Conservation (phyloP, 805 yeast genomes). For the Suhomyces kilbournensis region DNA sequence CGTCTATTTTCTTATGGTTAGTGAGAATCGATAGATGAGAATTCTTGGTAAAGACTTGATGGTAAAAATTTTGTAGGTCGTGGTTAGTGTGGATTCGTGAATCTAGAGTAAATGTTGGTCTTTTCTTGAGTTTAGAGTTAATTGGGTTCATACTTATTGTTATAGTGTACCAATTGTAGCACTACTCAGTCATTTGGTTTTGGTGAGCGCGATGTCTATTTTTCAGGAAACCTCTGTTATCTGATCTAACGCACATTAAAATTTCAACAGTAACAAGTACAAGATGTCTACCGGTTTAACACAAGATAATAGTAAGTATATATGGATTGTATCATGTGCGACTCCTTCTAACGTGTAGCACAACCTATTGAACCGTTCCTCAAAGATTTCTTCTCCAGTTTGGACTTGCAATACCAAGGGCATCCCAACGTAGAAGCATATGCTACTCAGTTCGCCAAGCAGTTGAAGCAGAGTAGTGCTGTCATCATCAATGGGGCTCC, state of each 20-base stretch:
- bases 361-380: conserved; percentile 40
- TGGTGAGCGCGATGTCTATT: too few relatives aligned
- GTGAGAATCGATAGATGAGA: too few relatives aligned
- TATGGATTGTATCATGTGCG: not conserved
- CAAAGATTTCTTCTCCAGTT: conserved; percentile 30
- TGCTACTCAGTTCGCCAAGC: conserved; percentile 48
- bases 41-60: too few relatives aligned
- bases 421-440: conserved; percentile 36
- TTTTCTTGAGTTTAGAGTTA: too few relatives aligned
- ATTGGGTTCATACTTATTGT: too few relatives aligned
- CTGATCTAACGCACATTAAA: not conserved
- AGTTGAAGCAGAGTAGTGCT: conserved; percentile 49
- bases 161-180: too few relatives aligned
- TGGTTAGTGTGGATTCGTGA: too few relatives aligned
- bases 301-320: conserved; percentile 26
- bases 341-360: conserved; percentile 18
- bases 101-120: too few relatives aligned
- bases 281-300: not conserved
- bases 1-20: too few relatives aligned
- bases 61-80: too few relatives aligned
- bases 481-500: conserved; percentile 61
- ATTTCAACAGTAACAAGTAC: not conserved
- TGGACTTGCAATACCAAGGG: conserved; percentile 34
- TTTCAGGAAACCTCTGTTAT: not conserved
- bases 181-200: too few relatives aligned